A percentile compares a stretch with the other conserved stretches of the same genome.
phyloP scores from a whole-genome alignment of 106 monocot genomes.

The Dendrobium officinale region DNA sequence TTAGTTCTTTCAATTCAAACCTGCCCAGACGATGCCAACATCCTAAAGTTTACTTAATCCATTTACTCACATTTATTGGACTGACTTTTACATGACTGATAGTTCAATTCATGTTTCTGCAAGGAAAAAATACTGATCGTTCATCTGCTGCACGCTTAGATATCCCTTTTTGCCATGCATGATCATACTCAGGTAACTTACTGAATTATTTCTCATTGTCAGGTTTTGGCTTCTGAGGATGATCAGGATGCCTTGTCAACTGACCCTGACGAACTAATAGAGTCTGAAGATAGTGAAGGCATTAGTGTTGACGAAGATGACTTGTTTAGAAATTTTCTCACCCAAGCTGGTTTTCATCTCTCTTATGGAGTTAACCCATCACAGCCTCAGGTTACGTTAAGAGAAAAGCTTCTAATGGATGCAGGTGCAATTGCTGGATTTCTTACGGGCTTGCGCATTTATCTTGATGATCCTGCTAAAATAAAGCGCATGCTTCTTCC shows the following conservation, averaged over 20 bases:
- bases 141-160: neutral
- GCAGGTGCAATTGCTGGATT: slow-evolving; percentile 89
- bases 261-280: slow-evolving; percentile 80
- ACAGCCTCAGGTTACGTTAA: slow-evolving; percentile 72
- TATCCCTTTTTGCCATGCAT: neutral
- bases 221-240: slow-evolving; percentile 92
- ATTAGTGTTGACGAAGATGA: slow-evolving; percentile 86
- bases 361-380: slow-evolving; percentile 66
- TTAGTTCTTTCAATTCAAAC: neutral
- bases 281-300: slow-evolving; percentile 86
- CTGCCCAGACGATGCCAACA: neutral
- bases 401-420: slow-evolving; percentile 88
- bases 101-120: neutral
- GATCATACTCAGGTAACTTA: neutral
- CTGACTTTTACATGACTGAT: neutral
- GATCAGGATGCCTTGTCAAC: slow-evolving; percentile 91
- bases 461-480: slow-evolving; percentile 92
- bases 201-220: slow-evolving; percentile 7
- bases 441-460: slow-evolving; percentile 64
- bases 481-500: slow-evolving; percentile 88
- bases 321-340: slow-evolving; percentile 72
- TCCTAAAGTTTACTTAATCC: neutral
- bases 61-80: neutral
- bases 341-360: slow-evolving; percentile 86
- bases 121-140: neutral